Base-by-base conservation (phyloP, 1,284 basidiomycete genomes). In the Stygiomarasmius scandens region DNA sequence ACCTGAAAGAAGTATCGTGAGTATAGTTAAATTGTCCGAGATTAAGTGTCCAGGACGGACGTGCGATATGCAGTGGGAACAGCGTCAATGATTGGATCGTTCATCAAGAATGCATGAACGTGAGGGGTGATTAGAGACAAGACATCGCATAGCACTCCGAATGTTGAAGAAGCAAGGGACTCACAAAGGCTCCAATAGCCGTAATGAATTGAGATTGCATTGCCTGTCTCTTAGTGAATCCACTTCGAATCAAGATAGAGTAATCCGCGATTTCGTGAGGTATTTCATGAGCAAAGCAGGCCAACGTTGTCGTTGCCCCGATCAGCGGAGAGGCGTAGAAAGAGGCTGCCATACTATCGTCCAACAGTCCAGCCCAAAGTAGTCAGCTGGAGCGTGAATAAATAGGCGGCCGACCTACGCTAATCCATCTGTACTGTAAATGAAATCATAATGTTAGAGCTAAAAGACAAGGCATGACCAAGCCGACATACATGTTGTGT, bases 231-330 rank as follows among this genome's bases (percentile, higher is more conserved):
- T 95, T 95, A 19, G 89, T 91, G 71, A 95, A 95, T 6, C 93
- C 93, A 62, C 90, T 93, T 55, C 93, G 89, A 52, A 94, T 85
- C 36, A 95, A 77, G 65, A 95, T 95, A 16, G 91, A 93, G 69
- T 95, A 95, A 71, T 95, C 93, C 19, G 93, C 93, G 59, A 95
- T 95, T 78, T 94, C 92, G 67, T 94, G 92, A 16, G 92, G 92
- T 55, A 95, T 94, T 72, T 95, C 93, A 70, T 95, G 93, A 5
- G 92, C 92, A 69, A 95, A 95, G 67, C 93, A 95, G 16, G 93
- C 93, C 48, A 95, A 81, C 11, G 93, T 94, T 1, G 93, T 95
- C 52, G 93, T 94, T 38, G 93, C 93, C 44, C 93, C 93, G 63
- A 95, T 92, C 52, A 93, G 78, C 1, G 93, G 93, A 38, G 89